Conservation (phyloP, 352 stramenopile genomes). For the Phytophthora aleatoria region DNA sequence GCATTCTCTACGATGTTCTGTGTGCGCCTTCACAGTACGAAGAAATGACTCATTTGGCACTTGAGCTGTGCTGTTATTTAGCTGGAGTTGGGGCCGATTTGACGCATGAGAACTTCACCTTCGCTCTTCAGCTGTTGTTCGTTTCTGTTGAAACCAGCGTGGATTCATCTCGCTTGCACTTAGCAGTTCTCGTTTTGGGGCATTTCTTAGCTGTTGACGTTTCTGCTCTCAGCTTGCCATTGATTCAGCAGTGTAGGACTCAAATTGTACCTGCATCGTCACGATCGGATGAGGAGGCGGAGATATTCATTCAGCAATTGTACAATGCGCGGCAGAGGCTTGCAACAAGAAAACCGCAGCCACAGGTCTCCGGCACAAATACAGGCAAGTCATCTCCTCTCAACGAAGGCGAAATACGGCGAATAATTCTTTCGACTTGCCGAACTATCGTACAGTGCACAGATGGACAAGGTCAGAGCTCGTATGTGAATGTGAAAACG, state of each 20-base stretch:
- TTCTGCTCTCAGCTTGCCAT: conserved; percentile 22
- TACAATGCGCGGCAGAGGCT: conserved; percentile 29
- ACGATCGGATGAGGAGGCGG: conserved; percentile 30
- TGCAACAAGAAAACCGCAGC: neutral
- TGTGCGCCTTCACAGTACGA: conserved; percentile 39
- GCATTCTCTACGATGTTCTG: conserved; percentile 39
- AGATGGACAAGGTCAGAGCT: neutral
- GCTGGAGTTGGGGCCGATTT: conserved; percentile 40
- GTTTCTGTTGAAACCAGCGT: conserved; percentile 17
- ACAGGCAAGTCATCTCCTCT: conserved; percentile 10
- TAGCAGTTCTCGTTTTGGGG: conserved; percentile 43
- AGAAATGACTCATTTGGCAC: conserved; percentile 20
- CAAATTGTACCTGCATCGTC: conserved; percentile 31
- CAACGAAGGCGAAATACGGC: conserved; percentile 14
- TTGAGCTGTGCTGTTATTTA: conserved; percentile 49
- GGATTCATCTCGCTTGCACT: conserved; percentile 16
- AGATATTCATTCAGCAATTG: conserved; percentile 31
- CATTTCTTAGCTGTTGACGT: conserved; percentile 34
- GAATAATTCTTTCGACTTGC: conserved; percentile 19
- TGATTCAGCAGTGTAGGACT: conserved; percentile 39
- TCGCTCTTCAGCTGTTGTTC: conserved; percentile 42
- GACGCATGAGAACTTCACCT: conserved; percentile 5
- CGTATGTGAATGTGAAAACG: conserved; percentile 24
- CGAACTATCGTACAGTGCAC: conserved; percentile 25
- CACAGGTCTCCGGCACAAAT: neutral